A percentile compares a stretch with the other conserved stretches of the same genome.
phyloP scores from a whole-genome alignment of 73 alveolate genomes.

The Tetrahymena malaccensis region DNA sequence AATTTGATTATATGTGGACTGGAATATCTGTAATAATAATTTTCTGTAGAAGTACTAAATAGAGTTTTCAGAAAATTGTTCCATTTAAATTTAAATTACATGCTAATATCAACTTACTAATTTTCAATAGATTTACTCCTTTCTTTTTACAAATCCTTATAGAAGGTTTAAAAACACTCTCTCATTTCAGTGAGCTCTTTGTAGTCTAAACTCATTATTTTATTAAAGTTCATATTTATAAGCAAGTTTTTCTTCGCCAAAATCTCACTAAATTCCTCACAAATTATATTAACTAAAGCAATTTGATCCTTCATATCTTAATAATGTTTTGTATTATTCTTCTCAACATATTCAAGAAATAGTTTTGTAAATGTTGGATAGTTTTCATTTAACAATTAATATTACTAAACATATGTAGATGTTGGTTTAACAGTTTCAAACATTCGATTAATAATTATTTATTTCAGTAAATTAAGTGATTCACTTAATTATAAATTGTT shows the following conservation, averaged over 20 bases:
- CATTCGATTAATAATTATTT: neutral
- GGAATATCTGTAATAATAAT: neutral
- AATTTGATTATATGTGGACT: neutral
- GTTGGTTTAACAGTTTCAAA: neutral
- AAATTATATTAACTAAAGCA: neutral
- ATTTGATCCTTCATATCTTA: neutral
- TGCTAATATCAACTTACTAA: neutral
- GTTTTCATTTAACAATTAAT: neutral
- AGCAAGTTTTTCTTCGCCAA: neutral
- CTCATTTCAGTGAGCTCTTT: neutral
- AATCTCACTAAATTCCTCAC: neutral
- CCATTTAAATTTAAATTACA: neutral
- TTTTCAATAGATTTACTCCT: neutral
- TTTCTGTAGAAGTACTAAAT: neutral
- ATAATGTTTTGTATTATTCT: neutral
- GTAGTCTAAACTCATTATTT: neutral
- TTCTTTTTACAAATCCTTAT: neutral
- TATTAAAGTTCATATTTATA: neutral
- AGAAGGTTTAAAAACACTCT: neutral
- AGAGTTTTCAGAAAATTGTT: neutral
- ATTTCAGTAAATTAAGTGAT: neutral
- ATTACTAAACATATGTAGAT: neutral
- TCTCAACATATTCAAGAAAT: neutral
- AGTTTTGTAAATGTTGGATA: neutral
- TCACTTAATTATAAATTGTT: neutral